These are phyloP conservation scores for Vitis cinerea DNA, from an alignment of 164 flowering plant species.

Conservation along the genomic window DNA sequence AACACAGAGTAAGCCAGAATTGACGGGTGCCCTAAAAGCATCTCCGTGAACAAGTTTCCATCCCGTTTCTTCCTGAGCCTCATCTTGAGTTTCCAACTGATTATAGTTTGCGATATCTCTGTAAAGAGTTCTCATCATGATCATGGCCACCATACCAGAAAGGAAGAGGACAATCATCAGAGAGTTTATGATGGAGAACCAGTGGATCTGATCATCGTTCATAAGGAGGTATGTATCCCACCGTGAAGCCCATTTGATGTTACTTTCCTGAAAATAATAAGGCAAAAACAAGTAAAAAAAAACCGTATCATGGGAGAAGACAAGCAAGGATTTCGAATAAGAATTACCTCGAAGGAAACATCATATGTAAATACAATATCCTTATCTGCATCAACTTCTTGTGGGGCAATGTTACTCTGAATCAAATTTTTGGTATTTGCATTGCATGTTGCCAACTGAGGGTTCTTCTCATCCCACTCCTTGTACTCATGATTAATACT, in stretches of 20 bases:
- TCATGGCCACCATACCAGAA: conserved; percentile 79
- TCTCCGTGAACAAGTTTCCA: conserved; percentile 78
- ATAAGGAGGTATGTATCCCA: conserved; percentile 76
- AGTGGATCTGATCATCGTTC: conserved; percentile 76
- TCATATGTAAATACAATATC: conserved; percentile 69
- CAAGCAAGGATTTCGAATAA: not conserved
- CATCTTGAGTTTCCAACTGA: conserved; percentile 68
- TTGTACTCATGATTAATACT: conserved; percentile 89
- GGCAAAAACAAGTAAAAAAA: not conserved
- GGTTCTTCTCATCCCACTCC: conserved; percentile 88
- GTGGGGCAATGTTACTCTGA: conserved; percentile 66
- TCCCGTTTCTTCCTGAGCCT: conserved; percentile 71
- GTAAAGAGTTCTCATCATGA: conserved; percentile 71
- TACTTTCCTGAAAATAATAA: conserved; percentile 41
- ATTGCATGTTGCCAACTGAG: conserved; percentile 80
- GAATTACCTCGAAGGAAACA: conserved; percentile 53
- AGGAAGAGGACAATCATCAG: conserved; percentile 69
- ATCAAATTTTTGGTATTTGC: conserved; percentile 61
- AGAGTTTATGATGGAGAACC: conserved; percentile 72
- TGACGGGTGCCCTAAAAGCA: conserved; percentile 55
- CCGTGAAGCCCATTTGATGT: conserved; percentile 70
- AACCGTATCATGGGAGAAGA: not conserved
- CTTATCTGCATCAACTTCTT: conserved; percentile 75
- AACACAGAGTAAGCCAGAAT: conserved; percentile 53
- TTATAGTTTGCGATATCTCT: conserved; percentile 68